Evolutionary conservation across 257 asterid species (phyloP), one percentile per base, ranked within the genome.

Genomic region (Scutellaria minor): DNA sequence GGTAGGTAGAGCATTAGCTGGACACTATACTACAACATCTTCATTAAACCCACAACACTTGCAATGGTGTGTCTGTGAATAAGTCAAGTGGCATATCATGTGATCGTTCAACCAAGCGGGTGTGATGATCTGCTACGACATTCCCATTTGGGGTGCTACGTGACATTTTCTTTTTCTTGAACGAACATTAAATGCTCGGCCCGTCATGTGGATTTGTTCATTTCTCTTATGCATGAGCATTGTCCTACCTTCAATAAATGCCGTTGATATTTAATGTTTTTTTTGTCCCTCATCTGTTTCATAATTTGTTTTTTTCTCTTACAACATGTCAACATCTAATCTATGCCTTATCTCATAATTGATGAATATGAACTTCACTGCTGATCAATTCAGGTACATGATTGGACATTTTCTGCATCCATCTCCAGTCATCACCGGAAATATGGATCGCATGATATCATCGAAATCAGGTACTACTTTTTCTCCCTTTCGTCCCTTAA

Each of bases 81-180:
- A 3, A 31, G 37, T 31, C 37, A 1, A 0, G 61, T 39, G 42
- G 53, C 70, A 51, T 35, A 72, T 62, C 64, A 52, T 62, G 70
- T 50, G 54, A 72, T 40, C 44, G 7, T 52, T 37, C 10, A 11
- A n/a, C 58, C 57, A 48, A 31, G 27, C 15, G 63, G 44, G 44
- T 18, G 15, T 71, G 68, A 6, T 71, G 10, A 4, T 45, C 47
- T 58, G 41, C 68, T 72, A 15, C 31, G 12, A 12, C 76, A 39
- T 48, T 60, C 51, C 76, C 70, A 61, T 48, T 37, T 48, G 66
- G 50, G 54, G 53, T 61, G 63, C 42, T 31, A 8, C 20, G 47
- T 47, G 41, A 2, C 44, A 58, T 37, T 15, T 52, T 41, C 14
- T 72, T 24, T 53, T 14, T 51, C 31, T n/a, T 2, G 55, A 63